These are phyloP conservation scores for Termitomyces sp. DNA, from an alignment of 768 basidiomycete species.

Conservation along the genomic window DNA sequence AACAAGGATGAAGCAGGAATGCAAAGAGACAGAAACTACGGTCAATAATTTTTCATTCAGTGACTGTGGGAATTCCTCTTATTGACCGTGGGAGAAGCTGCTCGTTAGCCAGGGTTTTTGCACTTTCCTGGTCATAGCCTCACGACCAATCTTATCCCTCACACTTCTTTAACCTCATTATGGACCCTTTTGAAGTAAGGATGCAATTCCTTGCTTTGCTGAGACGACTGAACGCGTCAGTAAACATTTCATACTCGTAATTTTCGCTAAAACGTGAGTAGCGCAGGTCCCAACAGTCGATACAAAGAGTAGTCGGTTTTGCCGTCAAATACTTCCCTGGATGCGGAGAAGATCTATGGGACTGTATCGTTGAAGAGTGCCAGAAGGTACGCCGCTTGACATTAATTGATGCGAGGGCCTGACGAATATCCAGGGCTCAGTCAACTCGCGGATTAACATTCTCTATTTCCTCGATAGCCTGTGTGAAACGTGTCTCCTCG, in stretches of 20 bases:
- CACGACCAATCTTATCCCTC: neutral
- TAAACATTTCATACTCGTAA: conserved; percentile 10
- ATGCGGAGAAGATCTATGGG: conserved; percentile 92
- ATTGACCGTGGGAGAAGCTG: conserved; percentile 11
- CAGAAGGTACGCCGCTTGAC: conserved; percentile 54
- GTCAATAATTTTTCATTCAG: conserved; percentile 4
- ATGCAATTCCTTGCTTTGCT: conserved; percentile 67
- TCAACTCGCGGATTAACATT: conserved; percentile 92
- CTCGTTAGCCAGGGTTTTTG: too few relatives aligned
- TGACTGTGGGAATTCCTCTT: conserved; percentile 5
- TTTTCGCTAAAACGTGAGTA: conserved; percentile 19
- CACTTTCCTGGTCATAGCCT: neutral
- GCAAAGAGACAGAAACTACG: neutral
- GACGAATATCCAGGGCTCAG: conserved; percentile 56
- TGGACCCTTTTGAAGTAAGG: conserved; percentile 70
- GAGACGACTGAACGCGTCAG: conserved; percentile 61
- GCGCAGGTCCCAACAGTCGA: conserved; percentile 75
- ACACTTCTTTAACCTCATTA: neutral
- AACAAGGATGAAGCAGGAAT: neutral
- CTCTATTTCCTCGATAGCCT: conserved; percentile 87
- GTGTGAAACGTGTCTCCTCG: conserved; percentile 70
- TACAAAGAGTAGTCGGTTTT: conserved; percentile 81
- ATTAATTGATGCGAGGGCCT: too few relatives aligned
- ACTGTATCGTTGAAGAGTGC: conserved; percentile 87
- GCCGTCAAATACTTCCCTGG: conserved; percentile 79